Percentiles rank a stretch among this genome's conserved stretches.
These are phyloP conservation scores for Bryoglossum gracile DNA, from an alignment of 495 filamentous ascomycete genomes.

Conservation along the genomic window DNA sequence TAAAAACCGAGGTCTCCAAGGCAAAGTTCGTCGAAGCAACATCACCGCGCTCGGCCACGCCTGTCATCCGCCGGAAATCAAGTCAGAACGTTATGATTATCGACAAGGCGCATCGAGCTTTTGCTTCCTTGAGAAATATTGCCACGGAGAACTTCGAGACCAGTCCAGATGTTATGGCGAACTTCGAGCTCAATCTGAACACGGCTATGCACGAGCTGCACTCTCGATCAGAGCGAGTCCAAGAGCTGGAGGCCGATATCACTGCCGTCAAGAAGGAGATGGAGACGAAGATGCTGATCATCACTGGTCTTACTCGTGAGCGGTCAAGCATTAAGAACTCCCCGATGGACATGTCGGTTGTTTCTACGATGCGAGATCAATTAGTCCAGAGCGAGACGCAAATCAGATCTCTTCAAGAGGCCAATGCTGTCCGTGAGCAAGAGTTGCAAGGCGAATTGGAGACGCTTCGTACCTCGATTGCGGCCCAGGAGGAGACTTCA, in stretches of 20 bases:
- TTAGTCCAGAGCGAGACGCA: constrained; percentile 77
- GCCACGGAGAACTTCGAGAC: constrained; percentile 77
- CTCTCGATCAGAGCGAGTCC: constrained; percentile 76
- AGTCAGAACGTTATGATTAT: constrained; percentile 86
- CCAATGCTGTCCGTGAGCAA: constrained; percentile 63
- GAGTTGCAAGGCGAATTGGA: constrained; percentile 64
- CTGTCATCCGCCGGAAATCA: constrained; percentile 85
- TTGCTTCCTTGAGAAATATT: constrained; percentile 80
- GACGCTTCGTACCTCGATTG: constrained; percentile 51
- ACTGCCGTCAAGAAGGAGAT: constrained; percentile 83
- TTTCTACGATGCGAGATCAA: constrained; percentile 82
- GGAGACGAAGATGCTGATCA: constrained; percentile 90
- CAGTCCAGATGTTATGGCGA: constrained; percentile 77
- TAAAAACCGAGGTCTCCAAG: constrained; percentile 78
- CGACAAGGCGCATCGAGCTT: constrained; percentile 88
- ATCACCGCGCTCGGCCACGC: constrained; percentile 54
- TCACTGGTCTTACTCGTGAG: constrained; percentile 87
- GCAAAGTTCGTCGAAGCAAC: constrained; percentile 56
- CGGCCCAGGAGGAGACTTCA: constrained; percentile 29
- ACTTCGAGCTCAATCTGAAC: constrained; percentile 87
- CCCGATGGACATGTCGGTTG: constrained; percentile 86
- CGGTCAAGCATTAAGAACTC: constrained; percentile 80
- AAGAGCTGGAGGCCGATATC: constrained; percentile 82
- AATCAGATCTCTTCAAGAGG: constrained; percentile 65
- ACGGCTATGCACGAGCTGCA: constrained; percentile 90